Evolutionary conservation across 192 early-diverging fungal species (phyloP).

Genomic region (Podila epicladia): DNA sequence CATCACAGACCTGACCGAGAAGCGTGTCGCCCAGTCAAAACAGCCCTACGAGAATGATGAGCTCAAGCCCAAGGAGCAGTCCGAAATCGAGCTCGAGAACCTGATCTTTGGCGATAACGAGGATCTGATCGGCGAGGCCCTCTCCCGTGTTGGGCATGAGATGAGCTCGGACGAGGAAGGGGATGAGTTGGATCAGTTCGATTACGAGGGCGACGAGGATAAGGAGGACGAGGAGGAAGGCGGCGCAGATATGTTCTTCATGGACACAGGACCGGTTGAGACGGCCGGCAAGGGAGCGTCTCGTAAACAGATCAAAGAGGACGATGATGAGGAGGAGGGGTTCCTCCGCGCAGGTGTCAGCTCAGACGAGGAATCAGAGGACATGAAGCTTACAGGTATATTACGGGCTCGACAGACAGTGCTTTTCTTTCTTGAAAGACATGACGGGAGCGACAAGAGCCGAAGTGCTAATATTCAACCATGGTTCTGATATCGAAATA

Average conservation of each 20-base stretch:
- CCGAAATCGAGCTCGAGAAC: conserved; percentile 78
- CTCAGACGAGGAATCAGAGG: conserved; percentile 16
- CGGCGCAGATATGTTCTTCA: conserved; percentile 49
- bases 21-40: conserved; percentile 2
- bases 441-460: no score
- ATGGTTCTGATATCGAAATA: conserved; percentile 1
- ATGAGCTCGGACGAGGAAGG: conserved; percentile 49
- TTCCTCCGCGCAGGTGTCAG: conserved; percentile 8
- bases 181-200: conserved; percentile 50
- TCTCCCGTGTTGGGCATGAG: conserved; percentile 50
- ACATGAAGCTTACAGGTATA: background rate
- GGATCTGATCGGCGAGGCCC: conserved; percentile 35
- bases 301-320: conserved; percentile 20
- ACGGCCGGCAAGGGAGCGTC: background rate
- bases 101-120: conserved; percentile 79
- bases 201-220: conserved; percentile 16
- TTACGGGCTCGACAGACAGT: background rate
- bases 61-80: conserved; percentile 64
- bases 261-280: conserved; percentile 38
- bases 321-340: conserved; percentile 31
- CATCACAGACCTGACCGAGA: conserved; percentile 22
- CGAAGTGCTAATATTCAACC: background rate
- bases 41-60: conserved; percentile 6
- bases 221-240: conserved; percentile 8
- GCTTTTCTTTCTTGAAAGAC: background rate